These are phyloP conservation scores for Sporothrix euskadiensis DNA, from an alignment of 2,329 filamentous ascomycete species.

Conservation along the genomic window DNA sequence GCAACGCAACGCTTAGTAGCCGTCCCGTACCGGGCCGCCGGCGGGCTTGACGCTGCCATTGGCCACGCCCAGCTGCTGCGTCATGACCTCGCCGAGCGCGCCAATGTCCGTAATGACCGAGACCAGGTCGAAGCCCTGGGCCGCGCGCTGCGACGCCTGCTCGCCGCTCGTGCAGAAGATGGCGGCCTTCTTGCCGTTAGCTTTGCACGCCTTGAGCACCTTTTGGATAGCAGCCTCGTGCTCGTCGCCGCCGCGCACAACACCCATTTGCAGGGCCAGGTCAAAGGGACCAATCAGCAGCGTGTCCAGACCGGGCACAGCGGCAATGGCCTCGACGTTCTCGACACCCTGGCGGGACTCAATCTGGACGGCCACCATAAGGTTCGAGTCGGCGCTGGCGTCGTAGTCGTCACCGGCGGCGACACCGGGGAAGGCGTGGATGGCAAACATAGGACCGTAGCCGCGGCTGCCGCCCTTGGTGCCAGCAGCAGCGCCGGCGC, in stretches of 20 bases:
- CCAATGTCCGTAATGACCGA: slow-evolving; percentile 43
- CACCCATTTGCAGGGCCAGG: slow-evolving; percentile 43
- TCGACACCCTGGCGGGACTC: slow-evolving; percentile 45
- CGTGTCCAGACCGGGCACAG: slow-evolving; percentile 44
- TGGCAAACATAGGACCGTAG: slow-evolving; percentile 41
- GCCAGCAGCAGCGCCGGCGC: not conserved
- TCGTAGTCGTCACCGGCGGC: slow-evolving; percentile 39
- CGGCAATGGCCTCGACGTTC: slow-evolving; percentile 47
- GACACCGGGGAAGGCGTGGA: slow-evolving; percentile 36
- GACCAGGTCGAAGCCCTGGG: slow-evolving; percentile 46
- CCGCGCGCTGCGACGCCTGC: slow-evolving; percentile 39
- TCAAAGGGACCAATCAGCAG: slow-evolving; percentile 43
- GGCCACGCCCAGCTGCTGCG: slow-evolving; percentile 39
- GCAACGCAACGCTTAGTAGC: slow-evolving; percentile 18
- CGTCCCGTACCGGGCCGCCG: slow-evolving; percentile 14
- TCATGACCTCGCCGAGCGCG: slow-evolving; percentile 40
- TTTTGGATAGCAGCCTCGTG: slow-evolving; percentile 45
- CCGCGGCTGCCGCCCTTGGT: slow-evolving; percentile 31
- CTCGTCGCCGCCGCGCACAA: slow-evolving; percentile 37
- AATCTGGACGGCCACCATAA: slow-evolving; percentile 44
- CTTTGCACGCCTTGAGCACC: slow-evolving; percentile 40
- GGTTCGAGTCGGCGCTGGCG: slow-evolving; percentile 37
- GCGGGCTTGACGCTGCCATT: slow-evolving; percentile 33
- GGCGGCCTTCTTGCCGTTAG: slow-evolving; percentile 43
- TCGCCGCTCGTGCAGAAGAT: slow-evolving; percentile 45